These are phyloP conservation scores for Luzula sylvatica DNA, from an alignment of 176 grass and related monocot genomes.

Conservation along the genomic window DNA sequence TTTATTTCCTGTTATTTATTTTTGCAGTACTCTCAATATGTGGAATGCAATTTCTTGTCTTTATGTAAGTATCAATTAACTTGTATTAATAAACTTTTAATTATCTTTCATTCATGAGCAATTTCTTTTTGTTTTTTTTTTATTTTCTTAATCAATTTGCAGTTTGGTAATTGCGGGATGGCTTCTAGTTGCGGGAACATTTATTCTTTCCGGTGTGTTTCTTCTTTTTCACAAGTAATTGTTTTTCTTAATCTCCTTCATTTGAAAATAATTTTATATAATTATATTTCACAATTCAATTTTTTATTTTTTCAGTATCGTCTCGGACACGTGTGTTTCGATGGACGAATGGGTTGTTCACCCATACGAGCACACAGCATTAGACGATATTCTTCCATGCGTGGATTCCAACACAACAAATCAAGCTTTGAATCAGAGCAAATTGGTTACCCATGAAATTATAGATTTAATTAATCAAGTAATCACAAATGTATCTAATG, in stretches of 20 bases:
- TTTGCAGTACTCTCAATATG: constrained; percentile 53
- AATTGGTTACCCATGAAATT: constrained; percentile 42
- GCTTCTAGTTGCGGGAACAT: constrained; percentile 42
- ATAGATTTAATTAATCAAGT: constrained; percentile 26
- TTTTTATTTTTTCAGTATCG: constrained; percentile 28
- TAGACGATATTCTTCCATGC: constrained; percentile 88
- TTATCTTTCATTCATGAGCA: no score
- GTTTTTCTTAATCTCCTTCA: not conserved
- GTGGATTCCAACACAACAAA: constrained; percentile 37
- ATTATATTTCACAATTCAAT: not conserved
- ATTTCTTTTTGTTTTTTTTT: no score
- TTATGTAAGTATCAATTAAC: constrained; percentile 44
- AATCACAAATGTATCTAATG: constrained; percentile 51
- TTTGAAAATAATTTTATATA: not conserved
- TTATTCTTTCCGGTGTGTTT: constrained; percentile 51
- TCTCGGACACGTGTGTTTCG: constrained; percentile 62
- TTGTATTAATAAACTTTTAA: not conserved
- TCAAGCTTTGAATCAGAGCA: constrained; percentile 44
- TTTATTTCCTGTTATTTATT: constrained; percentile 5
- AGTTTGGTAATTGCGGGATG: constrained; percentile 53
- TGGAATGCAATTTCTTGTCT: constrained; percentile 34
- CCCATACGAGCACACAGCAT: constrained; percentile 35
- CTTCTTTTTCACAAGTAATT: constrained; percentile 67
- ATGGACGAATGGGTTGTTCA: constrained; percentile 72
- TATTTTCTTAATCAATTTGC: no score